A percentile compares a stretch with the other conserved stretches of the same genome.
Evolutionary conservation across 2,329 filamentous ascomycete species (phyloP).

Genomic region (Emmonsiellopsis sp.): DNA sequence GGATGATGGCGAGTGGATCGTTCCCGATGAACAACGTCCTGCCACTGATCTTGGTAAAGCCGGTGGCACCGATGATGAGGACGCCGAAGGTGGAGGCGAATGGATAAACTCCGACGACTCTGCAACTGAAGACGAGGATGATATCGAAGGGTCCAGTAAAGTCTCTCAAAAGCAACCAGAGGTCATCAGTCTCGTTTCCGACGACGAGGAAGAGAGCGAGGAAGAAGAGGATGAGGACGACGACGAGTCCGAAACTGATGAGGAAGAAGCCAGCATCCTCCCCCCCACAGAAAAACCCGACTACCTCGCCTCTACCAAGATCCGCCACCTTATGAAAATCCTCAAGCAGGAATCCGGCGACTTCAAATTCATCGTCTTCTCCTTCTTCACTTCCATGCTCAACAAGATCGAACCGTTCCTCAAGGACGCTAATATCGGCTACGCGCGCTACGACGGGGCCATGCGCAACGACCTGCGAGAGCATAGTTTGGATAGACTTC

Average conservation of each 20-base stretch:
- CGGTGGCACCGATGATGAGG: slow-evolving; percentile 77
- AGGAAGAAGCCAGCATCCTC: slow-evolving; percentile 18
- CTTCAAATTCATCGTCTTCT: slow-evolving; percentile 98
- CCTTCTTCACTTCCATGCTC: slow-evolving; percentile 96
- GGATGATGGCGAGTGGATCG: slow-evolving; percentile 68
- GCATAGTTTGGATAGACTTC: slow-evolving; percentile 67
- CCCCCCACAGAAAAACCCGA: slow-evolving; percentile 31
- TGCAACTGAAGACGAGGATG: slow-evolving; percentile 32
- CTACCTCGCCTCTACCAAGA: slow-evolving; percentile 65
- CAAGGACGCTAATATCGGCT: slow-evolving; percentile 60
- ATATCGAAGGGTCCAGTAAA: slow-evolving; percentile 12
- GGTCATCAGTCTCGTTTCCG: slow-evolving; percentile 10
- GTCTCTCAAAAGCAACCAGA: slow-evolving; percentile 26
- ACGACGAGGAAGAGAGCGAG: slow-evolving; percentile 17
- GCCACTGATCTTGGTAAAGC: slow-evolving; percentile 59
- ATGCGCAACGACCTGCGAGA: slow-evolving; percentile 94
- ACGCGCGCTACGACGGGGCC: slow-evolving; percentile 83
- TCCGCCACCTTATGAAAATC: slow-evolving; percentile 72
- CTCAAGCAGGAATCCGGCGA: slow-evolving; percentile 66
- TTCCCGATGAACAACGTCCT: slow-evolving; percentile 56
- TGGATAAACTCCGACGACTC: slow-evolving; percentile 66
- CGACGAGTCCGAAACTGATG: slow-evolving; percentile 27
- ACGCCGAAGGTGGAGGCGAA: slow-evolving; percentile 78
- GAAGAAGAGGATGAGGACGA: slow-evolving; percentile 25
- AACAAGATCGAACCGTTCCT: slow-evolving; percentile 93